Conservation (phyloP, 2,329 filamentous ascomycete species). For the Xylariaceae sp. region DNA sequence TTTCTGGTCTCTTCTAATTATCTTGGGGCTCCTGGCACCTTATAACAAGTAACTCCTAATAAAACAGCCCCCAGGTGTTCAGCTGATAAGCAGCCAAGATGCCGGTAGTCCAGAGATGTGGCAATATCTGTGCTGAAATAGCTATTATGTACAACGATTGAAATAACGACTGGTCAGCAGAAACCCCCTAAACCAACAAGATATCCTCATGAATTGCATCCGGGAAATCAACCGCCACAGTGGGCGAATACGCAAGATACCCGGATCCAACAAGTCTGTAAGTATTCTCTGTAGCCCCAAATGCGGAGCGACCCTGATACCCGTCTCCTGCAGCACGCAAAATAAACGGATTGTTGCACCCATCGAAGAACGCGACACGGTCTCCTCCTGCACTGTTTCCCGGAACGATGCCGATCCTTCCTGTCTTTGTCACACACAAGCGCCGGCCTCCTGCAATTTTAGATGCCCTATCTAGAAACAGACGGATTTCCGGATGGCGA, state of each 20-base stretch:
- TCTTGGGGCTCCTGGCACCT: too few relatives aligned
- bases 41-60: too few relatives aligned
- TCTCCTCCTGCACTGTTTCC: slow-evolving; percentile 1
- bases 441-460: neutral
- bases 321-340: neutral
- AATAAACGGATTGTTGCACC: slow-evolving; percentile 6
- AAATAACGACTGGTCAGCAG: too few relatives aligned
- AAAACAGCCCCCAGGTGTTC: too few relatives aligned
- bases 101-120: too few relatives aligned
- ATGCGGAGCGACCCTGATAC: neutral
- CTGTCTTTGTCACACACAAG: slow-evolving; percentile 5
- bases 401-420: slow-evolving; percentile 2
- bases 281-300: neutral
- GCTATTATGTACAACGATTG: too few relatives aligned
- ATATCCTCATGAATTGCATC: neutral
- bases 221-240: neutral
- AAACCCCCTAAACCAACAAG: neutral
- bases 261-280: neutral
- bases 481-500: neutral
- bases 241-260: neutral
- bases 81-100: too few relatives aligned
- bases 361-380: slow-evolving; percentile 4
- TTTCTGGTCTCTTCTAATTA: too few relatives aligned
- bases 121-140: too few relatives aligned
- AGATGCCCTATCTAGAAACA: slow-evolving; percentile 1